phyloP scores from a whole-genome alignment of 129 eudicot species.

The Flaveria linearis region DNA sequence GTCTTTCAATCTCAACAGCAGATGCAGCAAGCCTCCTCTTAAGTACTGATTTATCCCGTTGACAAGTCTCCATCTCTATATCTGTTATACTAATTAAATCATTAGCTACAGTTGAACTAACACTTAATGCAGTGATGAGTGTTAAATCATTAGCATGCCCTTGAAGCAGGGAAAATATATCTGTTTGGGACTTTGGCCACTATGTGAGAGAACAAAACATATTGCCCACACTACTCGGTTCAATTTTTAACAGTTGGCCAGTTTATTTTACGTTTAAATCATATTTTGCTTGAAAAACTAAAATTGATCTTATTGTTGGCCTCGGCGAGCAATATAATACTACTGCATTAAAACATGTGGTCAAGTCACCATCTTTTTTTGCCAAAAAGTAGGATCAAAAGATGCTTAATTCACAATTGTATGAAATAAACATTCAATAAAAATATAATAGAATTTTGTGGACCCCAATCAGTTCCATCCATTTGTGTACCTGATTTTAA shows the following conservation, averaged over 20 bases:
- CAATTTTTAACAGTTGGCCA: neutral
- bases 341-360: neutral
- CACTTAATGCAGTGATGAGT: neutral
- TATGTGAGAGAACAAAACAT: constrained; percentile 3
- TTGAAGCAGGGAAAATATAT: neutral
- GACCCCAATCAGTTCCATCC: constrained; percentile 7
- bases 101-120: neutral
- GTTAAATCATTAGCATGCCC: no score
- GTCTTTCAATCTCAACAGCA: constrained; percentile 83
- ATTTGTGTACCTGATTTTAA: neutral
- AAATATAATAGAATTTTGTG: neutral
- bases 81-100: constrained; percentile 45
- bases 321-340: neutral
- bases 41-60: constrained; percentile 60
- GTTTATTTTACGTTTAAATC: neutral
- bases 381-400: neutral
- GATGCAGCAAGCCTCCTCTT: constrained; percentile 86
- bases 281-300: neutral
- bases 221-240: neutral
- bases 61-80: constrained; percentile 71
- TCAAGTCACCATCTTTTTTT: constrained; percentile 4
- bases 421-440: neutral
- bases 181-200: neutral
- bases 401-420: neutral
- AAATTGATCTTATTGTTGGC: neutral